Evolutionary conservation across 2,329 filamentous ascomycete genomes (phyloP).

Genomic region (Gnomoniopsis smithogilvyi): DNA sequence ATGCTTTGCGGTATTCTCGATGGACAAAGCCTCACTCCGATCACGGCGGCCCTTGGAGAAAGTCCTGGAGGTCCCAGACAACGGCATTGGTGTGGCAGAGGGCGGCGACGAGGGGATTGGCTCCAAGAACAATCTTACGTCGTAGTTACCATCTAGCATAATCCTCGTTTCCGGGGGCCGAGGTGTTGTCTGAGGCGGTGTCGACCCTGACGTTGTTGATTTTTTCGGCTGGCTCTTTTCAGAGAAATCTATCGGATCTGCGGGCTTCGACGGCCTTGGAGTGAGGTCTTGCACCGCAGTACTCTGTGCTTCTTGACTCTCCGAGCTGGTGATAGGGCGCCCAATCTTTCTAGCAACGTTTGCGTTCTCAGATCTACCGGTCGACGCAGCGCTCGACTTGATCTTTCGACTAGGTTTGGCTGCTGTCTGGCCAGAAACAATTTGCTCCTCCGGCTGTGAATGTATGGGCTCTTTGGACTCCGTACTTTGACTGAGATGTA

Average conservation of each 20-base stretch:
- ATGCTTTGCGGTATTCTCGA: background rate
- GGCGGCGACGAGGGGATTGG: conserved; percentile 2
- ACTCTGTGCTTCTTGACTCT: no score
- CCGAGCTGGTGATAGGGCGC: no score
- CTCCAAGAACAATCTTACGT: background rate
- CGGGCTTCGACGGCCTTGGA: background rate
- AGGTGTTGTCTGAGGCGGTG: background rate
- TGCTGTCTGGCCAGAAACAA: no score
- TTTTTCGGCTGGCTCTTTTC: background rate
- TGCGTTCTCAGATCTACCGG: no score
- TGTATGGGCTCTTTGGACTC: background rate
- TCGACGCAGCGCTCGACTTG: no score
- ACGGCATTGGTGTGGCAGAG: background rate
- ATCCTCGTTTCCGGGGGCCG: background rate
- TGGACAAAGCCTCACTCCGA: background rate
- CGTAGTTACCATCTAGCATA: background rate
- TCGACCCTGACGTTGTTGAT: background rate
- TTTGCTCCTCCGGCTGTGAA: no score
- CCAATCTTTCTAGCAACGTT: no score
- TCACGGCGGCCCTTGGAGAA: background rate
- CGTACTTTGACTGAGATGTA: background rate
- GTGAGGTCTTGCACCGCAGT: background rate
- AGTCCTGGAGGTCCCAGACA: background rate
- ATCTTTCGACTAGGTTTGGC: no score
- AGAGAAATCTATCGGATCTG: background rate